These are phyloP conservation scores for Cladophialophora immunda DNA, from an alignment of 2,329 filamentous ascomycete species.

Conservation along the genomic window DNA sequence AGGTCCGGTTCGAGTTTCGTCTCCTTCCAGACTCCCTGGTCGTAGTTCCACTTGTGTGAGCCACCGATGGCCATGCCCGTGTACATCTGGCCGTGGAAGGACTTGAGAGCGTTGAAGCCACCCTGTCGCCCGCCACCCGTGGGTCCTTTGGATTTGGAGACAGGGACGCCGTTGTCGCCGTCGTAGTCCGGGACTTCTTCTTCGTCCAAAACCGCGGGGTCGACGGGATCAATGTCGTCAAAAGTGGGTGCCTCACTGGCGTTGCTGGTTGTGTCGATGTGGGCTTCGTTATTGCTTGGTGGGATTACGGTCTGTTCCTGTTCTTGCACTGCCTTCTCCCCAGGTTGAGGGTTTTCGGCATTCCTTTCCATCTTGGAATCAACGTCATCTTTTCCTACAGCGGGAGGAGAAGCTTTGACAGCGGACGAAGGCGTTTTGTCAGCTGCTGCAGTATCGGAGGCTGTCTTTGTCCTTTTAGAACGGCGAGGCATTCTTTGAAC, in stretches of 20 bases:
- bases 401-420: background rate
- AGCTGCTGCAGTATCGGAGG: background rate
- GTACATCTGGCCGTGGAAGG: slow-evolving; percentile 47
- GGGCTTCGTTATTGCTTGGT: background rate
- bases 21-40: slow-evolving; percentile 38
- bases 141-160: background rate
- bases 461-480: background rate
- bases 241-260: slow-evolving; percentile 8
- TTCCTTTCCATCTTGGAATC: background rate
- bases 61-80: slow-evolving; percentile 50
- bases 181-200: slow-evolving; percentile 24
- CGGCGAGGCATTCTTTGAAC: background rate
- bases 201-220: background rate
- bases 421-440: background rate
- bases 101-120: slow-evolving; percentile 47
- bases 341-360: background rate
- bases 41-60: slow-evolving; percentile 50
- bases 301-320: background rate
- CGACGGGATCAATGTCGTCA: slow-evolving; percentile 12
- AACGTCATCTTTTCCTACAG: background rate
- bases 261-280: slow-evolving; percentile 2
- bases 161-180: background rate
- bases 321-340: background rate
- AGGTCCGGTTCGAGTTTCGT: background rate
- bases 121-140: background rate